Evolutionary conservation across 768 basidiomycete genomes (phyloP).

Genomic region (Tricholoma hemisulphureum): DNA sequence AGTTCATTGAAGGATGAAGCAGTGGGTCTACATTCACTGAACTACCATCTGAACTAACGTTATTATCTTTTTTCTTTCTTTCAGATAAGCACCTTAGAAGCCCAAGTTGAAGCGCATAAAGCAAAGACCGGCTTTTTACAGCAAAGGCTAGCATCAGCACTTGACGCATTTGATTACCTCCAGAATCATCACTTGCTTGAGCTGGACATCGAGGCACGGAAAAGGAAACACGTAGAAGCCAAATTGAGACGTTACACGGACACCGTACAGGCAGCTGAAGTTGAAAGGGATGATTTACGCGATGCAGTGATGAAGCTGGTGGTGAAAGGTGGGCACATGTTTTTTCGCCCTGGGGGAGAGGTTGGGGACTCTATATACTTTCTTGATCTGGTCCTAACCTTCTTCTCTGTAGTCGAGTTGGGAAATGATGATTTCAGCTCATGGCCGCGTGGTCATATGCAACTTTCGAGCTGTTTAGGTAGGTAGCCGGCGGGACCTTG

Average conservation of each 20-base stretch:
- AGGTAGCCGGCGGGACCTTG: conserved; percentile 12
- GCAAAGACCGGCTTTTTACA: not conserved
- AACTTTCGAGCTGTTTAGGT: conserved; percentile 44
- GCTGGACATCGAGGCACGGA: conserved; percentile 30
- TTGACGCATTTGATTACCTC: conserved; percentile 49
- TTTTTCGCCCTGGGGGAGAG: not conserved
- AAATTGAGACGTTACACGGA: conserved; percentile 37
- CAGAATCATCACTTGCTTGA: conserved; percentile 41
- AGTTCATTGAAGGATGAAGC: not conserved
- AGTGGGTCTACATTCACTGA: not conserved
- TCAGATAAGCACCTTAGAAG: conserved; percentile 4
- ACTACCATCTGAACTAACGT: not conserved
- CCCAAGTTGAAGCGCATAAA: conserved; percentile 1
- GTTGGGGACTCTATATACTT: not conserved
- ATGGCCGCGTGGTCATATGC: conserved; percentile 42
- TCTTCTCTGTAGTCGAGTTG: conserved; percentile 36
- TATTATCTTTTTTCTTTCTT: not conserved
- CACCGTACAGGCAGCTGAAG: conserved; percentile 35
- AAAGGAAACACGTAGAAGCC: conserved; percentile 33
- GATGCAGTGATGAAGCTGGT: conserved; percentile 52
- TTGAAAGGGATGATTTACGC: conserved; percentile 52
- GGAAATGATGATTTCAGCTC: conserved; percentile 40
- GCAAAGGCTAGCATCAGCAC: conserved; percentile 27
- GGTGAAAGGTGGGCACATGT: conserved; percentile 51
- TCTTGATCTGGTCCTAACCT: not conserved